These are phyloP conservation scores for Ziziphus jujuba DNA, from an alignment of 306 rosid genomes.

Conservation along the genomic window DNA sequence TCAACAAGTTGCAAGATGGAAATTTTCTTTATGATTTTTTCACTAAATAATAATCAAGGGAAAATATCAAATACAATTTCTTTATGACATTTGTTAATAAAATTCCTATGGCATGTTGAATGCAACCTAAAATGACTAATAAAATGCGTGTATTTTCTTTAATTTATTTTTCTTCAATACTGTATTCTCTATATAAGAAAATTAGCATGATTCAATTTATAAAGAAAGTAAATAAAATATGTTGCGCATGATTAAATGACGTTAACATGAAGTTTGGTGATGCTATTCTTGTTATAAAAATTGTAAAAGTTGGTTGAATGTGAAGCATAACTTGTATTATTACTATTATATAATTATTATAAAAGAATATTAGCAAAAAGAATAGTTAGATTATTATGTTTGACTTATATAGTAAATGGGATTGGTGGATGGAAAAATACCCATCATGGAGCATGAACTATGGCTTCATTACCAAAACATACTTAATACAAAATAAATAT, in stretches of 20 bases:
- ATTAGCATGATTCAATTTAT: too few species aligned
- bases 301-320: slow-evolving; percentile 1
- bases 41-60: too few species aligned
- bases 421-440: not conserved
- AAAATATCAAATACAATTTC: not conserved
- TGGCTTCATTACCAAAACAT: slow-evolving; percentile 9
- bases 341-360: too few species aligned
- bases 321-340: too few species aligned
- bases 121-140: slow-evolving; percentile 9
- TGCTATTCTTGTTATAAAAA: not conserved
- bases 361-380: not conserved
- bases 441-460: slow-evolving; percentile 9
- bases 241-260: slow-evolving; percentile 3
- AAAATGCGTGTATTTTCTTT: not conserved
- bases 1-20: too few species aligned
- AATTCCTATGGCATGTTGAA: not conserved
- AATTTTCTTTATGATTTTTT: too few species aligned
- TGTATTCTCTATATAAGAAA: not conserved
- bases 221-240: not conserved
- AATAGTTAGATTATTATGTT: not conserved
- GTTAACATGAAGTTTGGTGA: not conserved
- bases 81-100: not conserved
- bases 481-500: not conserved
- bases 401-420: slow-evolving; percentile 12
- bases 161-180: not conserved